Conservation (phyloP, 2,329 filamentous ascomycete species). For the Exophiala viscosa region DNA sequence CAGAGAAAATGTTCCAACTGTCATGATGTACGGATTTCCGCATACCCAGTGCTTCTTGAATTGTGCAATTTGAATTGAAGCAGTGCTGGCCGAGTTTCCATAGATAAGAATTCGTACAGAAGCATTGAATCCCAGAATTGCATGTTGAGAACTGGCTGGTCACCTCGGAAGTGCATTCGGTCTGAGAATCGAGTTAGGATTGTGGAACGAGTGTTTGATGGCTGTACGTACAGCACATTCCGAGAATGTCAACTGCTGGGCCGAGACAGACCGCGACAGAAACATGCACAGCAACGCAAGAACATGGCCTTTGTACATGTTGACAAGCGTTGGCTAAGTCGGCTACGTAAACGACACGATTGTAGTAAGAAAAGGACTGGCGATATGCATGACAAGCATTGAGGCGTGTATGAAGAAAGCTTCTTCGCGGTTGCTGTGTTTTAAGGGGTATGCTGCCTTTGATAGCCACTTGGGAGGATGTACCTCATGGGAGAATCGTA, state of each 20-base stretch:
- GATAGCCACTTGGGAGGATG: no score
- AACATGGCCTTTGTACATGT: no score
- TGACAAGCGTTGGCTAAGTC: no score
- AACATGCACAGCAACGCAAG: no score
- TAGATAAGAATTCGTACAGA: conserved; percentile 8
- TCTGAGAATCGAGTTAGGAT: conserved; percentile 1
- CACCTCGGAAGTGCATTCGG: conserved; percentile 5
- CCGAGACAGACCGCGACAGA: not conserved
- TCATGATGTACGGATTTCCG: not conserved
- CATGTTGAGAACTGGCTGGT: conserved; percentile 8
- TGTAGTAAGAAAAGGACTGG: no score
- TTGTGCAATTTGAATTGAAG: conserved; percentile 13
- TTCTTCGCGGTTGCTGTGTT: no score
- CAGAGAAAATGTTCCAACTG: not conserved
- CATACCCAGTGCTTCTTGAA: conserved; percentile 14
- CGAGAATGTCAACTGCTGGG: conserved; percentile 4
- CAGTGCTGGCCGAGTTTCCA: conserved; percentile 6
- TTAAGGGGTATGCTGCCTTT: no score
- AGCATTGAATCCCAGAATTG: conserved; percentile 13
- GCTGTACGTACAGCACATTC: conserved; percentile 6
- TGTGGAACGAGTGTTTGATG: not conserved
- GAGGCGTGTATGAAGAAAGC: no score
- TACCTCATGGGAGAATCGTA: no score
- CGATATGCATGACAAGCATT: no score
- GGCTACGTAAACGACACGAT: no score